These are phyloP conservation scores for Suhomyces maxii DNA, from an alignment of 1,139 yeast species.

Conservation along the genomic window DNA sequence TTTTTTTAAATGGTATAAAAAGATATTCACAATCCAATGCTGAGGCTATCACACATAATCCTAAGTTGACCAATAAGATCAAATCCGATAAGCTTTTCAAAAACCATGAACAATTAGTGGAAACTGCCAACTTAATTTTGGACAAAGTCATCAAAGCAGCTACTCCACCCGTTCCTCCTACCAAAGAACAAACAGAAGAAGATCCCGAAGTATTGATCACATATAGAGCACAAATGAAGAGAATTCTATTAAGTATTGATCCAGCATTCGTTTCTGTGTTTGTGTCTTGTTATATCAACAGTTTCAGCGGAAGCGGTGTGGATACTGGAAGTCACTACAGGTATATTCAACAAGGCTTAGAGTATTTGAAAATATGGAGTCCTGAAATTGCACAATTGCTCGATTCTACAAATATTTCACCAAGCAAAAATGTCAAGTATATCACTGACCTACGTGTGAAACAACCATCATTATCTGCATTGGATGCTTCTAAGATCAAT, in stretches of 20 bases:
- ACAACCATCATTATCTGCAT: not conserved
- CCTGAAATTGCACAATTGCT: conserved; percentile 33
- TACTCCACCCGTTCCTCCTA: conserved; percentile 37
- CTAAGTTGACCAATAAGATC: conserved; percentile 17
- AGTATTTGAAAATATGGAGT: conserved; percentile 31
- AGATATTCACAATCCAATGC: conserved; percentile 22
- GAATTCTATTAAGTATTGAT: conserved; percentile 30
- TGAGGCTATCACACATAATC: conserved; percentile 17
- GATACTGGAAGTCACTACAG: conserved; percentile 32
- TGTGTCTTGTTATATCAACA: conserved; percentile 31
- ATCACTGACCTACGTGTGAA: conserved; percentile 19
- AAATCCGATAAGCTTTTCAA: conserved; percentile 28
- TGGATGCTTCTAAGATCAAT: conserved; percentile 19
- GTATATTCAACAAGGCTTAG: conserved; percentile 31
- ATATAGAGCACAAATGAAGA: conserved; percentile 21
- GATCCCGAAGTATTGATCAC: conserved; percentile 22
- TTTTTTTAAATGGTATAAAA: conserved; percentile 39
- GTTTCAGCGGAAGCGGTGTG: conserved; percentile 29
- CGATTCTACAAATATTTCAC: conserved; percentile 12
- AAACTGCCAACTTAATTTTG: conserved; percentile 30
- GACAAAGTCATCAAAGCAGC: conserved; percentile 30
- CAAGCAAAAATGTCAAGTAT: conserved; percentile 10
- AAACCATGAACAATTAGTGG: conserved; percentile 29
- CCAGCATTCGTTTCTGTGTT: conserved; percentile 32
- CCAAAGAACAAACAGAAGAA: conserved; percentile 23